Evolutionary conservation across 805 yeast genomes (phyloP).

Genomic region (Candida sonorensis): DNA sequence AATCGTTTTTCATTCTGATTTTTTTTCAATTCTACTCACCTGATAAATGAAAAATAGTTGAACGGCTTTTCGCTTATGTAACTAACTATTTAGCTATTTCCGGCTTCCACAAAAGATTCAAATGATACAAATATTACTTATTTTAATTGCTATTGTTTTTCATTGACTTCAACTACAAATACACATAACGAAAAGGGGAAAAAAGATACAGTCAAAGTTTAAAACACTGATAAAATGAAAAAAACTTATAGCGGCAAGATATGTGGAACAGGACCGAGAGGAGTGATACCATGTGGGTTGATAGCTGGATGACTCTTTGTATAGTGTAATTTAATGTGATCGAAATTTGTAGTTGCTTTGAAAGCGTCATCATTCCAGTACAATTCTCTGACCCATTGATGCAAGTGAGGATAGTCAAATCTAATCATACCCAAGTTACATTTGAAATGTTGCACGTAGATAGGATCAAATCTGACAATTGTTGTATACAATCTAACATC

Average conservation of each 20-base stretch:
- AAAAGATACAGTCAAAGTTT: background rate
- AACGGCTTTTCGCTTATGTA: no score
- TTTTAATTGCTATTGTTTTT: no score
- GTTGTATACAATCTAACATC: slow-evolving; percentile 86
- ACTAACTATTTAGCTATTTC: no score
- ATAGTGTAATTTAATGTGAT: slow-evolving; percentile 87
- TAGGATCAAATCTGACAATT: slow-evolving; percentile 85
- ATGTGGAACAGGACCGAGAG: slow-evolving; percentile 81
- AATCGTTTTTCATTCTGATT: no score
- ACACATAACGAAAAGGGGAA: background rate
- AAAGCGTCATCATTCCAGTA: slow-evolving; percentile 73
- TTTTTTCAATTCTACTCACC: no score
- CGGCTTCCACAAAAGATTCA: no score
- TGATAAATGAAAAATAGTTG: no score
- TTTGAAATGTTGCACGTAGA: slow-evolving; percentile 92
- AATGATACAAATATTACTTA: no score
- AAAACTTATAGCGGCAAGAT: slow-evolving; percentile 40
- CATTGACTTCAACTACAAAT: no score
- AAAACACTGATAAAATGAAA: background rate
- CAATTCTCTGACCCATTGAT: slow-evolving; percentile 73
- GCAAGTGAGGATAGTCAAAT: slow-evolving; percentile 66
- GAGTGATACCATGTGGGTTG: slow-evolving; percentile 80
- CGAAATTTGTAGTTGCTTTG: slow-evolving; percentile 73
- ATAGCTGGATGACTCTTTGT: slow-evolving; percentile 76
- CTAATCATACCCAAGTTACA: slow-evolving; percentile 82